Base-by-base conservation (phyloP, 768 basidiomycete genomes). In the Lyophyllum semitale region DNA sequence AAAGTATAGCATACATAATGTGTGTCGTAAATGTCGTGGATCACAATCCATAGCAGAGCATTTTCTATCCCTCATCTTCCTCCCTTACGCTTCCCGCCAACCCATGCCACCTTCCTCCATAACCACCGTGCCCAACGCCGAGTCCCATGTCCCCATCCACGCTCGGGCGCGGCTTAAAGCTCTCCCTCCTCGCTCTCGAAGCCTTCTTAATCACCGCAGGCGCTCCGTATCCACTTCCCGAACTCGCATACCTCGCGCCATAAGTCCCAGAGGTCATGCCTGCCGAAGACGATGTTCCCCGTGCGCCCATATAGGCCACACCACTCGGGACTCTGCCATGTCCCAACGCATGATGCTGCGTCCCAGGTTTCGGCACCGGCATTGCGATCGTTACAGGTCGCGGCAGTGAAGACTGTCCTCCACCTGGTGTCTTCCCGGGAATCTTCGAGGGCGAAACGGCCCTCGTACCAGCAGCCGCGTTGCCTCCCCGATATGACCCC, bases 81-180 rank as follows among this genome's bases (percentile, higher is more conserved):
- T 83, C 83, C 61, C 70, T 74, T 18, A 82, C 76, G 54, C 66
- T 68, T 3, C 62, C 71, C 15, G 72, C 71, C 64, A 68, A 70
- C 53, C 72, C 74, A 20, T 59, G 68, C 51, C 69, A 60, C 62
- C 68, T 68, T 48, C 68, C 66, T 27, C 58, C 58, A 27, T 64
- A 63, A 44, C 66, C 67, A 27, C 63, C 63, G 26, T 58, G 32
- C 29, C 66, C 69, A 32, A 65, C 60, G 56, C 68, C 60, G 43
- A 59, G 54, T 18, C 63, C 64, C 35, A 65, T 55, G 52, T 75
- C 74, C 46, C 66, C 75, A 59, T 92, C 91, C 18, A 84, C 70
- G 62, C 91, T 93, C 40, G 89, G 83, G 32, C 92, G 77, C 9
- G 92, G 92, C 66, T 84, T 89, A 70, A 93, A 94, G 69, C 91